Evolutionary conservation across 805 yeast species (phyloP).

Genomic region (Wickerhamomyces queroliae): DNA sequence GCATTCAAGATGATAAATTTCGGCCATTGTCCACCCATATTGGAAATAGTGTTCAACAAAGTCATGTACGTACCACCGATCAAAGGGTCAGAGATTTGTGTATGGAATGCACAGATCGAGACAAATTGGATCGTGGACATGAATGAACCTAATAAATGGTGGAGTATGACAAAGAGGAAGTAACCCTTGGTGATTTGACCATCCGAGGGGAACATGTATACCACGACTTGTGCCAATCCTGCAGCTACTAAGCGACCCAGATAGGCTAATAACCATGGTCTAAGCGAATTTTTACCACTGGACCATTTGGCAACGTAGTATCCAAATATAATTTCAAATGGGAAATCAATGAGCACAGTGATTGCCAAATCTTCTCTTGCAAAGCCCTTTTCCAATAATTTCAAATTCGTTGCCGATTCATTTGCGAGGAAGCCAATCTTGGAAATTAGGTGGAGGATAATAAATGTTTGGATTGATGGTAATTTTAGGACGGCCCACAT

Average conservation of each 20-base stretch:
- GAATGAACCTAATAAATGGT: conserved; percentile 82
- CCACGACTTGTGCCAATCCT: conserved; percentile 63
- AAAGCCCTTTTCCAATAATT: conserved; percentile 84
- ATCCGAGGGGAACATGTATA: conserved; percentile 60
- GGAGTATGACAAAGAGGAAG: conserved; percentile 68
- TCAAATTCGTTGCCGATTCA: conserved; percentile 92
- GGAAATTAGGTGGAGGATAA: conserved; percentile 68
- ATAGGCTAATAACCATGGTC: conserved; percentile 88
- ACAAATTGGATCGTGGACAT: conserved; percentile 96
- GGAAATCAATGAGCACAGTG: conserved; percentile 90
- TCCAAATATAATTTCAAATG: conserved; percentile 92
- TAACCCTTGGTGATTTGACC: conserved; percentile 44
- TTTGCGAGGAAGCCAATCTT: conserved; percentile 94
- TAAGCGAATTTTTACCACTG: conserved; percentile 64
- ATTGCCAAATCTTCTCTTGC: conserved; percentile 91
- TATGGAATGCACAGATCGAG: conserved; percentile 90
- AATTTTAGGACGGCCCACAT: conserved; percentile 67
- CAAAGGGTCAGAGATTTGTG: conserved; percentile 89
- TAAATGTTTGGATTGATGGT: conserved; percentile 67
- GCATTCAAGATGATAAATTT: conserved; percentile 69
- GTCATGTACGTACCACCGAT: conserved; percentile 99
- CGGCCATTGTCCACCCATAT: conserved; percentile 98
- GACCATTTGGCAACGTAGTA: conserved; percentile 97
- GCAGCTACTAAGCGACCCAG: conserved; percentile 80
- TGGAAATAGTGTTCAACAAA: conserved; percentile 82